Evolutionary conservation across 257 asterid genomes (phyloP).

Genomic region (Datura wrightii): DNA sequence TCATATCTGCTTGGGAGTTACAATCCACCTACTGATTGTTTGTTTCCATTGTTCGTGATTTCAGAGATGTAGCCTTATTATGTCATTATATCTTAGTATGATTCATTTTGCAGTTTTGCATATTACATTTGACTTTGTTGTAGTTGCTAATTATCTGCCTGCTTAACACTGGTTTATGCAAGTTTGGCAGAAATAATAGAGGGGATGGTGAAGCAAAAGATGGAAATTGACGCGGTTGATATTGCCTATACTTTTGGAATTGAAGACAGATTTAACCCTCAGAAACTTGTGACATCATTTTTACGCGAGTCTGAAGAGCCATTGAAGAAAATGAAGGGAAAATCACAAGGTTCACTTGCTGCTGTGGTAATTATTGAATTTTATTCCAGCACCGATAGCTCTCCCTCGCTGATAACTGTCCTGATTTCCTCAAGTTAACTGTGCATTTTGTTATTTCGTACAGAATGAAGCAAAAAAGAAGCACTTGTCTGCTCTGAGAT

Average conservation of each 20-base stretch:
- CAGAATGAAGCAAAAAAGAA: conserved; percentile 76
- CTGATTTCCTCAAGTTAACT: conserved; percentile 22
- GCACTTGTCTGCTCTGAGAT: conserved; percentile 56
- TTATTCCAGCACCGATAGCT: background rate
- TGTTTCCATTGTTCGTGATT: background rate
- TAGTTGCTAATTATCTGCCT: conserved; percentile 10
- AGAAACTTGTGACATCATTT: conserved; percentile 57
- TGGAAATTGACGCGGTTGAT: conserved; percentile 83
- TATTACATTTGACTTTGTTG: background rate
- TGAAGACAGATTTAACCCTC: conserved; percentile 62
- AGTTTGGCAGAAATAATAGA: conserved; percentile 64
- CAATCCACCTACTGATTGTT: background rate
- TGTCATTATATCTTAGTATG: conserved; percentile 13
- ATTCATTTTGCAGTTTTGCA: background rate
- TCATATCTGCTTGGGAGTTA: conserved; percentile 4
- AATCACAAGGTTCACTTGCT: conserved; percentile 50
- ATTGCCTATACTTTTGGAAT: conserved; percentile 65
- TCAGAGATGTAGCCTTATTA: conserved; percentile 11
- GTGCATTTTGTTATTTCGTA: conserved; percentile 36
- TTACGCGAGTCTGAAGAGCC: conserved; percentile 63
- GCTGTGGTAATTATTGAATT: conserved; percentile 48
- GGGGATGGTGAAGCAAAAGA: conserved; percentile 58
- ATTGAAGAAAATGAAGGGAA: conserved; percentile 51
- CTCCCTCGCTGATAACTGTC: background rate
- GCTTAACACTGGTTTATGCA: background rate